phyloP scores from a whole-genome alignment of 2,329 filamentous ascomycete species.

The Nigrospora sphaerica region DNA sequence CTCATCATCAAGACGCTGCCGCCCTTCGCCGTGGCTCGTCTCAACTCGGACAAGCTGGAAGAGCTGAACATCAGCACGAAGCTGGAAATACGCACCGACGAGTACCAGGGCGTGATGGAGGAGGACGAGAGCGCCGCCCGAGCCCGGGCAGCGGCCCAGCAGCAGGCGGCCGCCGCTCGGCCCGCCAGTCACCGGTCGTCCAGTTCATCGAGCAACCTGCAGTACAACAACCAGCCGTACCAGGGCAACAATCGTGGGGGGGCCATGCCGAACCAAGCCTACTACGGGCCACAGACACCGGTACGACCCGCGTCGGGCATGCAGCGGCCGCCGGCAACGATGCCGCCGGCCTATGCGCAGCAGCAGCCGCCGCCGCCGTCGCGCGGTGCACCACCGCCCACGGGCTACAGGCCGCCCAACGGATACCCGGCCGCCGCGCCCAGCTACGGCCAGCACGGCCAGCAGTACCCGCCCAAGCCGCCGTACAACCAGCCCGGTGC shows the following conservation, averaged over 20 bases:
- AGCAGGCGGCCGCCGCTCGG: conserved; percentile 27
- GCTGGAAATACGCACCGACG: conserved; percentile 64
- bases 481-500: conserved; percentile 36
- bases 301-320: conserved; percentile 29
- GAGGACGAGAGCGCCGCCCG: conserved; percentile 64
- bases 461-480: not conserved
- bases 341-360: conserved; percentile 27
- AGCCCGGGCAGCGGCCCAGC: conserved; percentile 29
- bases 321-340: conserved; percentile 30
- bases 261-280: conserved; percentile 33
- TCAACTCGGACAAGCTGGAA: conserved; percentile 79
- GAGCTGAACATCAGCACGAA: conserved; percentile 77
- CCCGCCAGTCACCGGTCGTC: conserved; percentile 27
- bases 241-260: conserved; percentile 35
- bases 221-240: conserved; percentile 36
- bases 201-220: conserved; percentile 34
- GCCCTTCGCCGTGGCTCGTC: conserved; percentile 77
- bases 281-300: conserved; percentile 35
- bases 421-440: conserved; percentile 28
- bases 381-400: conserved; percentile 18
- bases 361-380: conserved; percentile 21
- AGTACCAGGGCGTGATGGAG: conserved; percentile 75
- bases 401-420: conserved; percentile 43
- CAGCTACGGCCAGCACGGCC: not conserved
- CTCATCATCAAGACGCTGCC: conserved; percentile 70